A percentile compares a stretch with the other conserved stretches of the same genome.
Conservation (phyloP, 768 basidiomycete species). For the Coprinopsis marcescibilis region DNA sequence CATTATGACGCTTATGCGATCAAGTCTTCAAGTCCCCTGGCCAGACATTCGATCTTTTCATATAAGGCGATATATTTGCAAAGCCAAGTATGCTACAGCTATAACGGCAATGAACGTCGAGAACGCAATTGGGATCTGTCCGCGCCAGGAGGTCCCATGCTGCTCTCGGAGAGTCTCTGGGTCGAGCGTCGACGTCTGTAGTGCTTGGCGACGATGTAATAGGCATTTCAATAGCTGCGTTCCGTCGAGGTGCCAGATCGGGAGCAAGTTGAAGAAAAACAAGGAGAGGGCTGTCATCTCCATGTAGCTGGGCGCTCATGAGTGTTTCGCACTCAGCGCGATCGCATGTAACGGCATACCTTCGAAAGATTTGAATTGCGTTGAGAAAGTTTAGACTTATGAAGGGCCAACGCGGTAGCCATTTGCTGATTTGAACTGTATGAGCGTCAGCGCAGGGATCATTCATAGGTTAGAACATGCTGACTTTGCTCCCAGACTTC, state of each 20-base stretch:
- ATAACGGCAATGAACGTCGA: constrained; percentile 18
- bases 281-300: constrained; percentile 67
- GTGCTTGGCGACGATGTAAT: constrained; percentile 10
- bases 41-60: background rate
- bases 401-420: background rate
- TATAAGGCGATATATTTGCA: constrained; percentile 1
- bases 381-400: background rate
- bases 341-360: background rate
- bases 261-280: constrained; percentile 78
- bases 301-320: constrained; percentile 50
- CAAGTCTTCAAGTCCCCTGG: background rate
- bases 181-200: constrained; percentile 23
- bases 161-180: constrained; percentile 22
- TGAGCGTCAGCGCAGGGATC: constrained; percentile 30
- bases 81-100: constrained; percentile 9
- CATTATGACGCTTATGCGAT: background rate
- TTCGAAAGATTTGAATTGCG: constrained; percentile 9
- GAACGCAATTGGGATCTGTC: constrained; percentile 19
- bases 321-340: too few relatives aligned
- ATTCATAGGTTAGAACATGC: constrained; percentile 26
- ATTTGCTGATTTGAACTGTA: constrained; percentile 50
- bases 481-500: constrained; percentile 68
- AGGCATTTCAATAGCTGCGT: constrained; percentile 41
- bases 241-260: constrained; percentile 69
- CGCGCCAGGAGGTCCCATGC: constrained; percentile 7